Evolutionary conservation across 345 rosid species (phyloP).

Genomic region (Excoecaria cochinchinensis): DNA sequence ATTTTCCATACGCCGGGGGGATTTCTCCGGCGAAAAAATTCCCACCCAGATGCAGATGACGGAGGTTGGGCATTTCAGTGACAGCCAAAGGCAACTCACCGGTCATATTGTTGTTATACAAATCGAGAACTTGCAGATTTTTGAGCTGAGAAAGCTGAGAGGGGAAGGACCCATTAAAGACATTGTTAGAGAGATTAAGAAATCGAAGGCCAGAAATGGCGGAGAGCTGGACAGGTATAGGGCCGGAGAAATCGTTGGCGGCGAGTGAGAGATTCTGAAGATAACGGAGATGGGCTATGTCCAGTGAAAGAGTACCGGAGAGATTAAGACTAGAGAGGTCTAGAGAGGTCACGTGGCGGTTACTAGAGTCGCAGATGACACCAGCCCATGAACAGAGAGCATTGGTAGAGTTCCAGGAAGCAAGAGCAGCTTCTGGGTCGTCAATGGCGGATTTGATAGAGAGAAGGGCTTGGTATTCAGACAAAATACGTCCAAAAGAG

Average conservation of each 20-base stretch:
- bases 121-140: conserved; percentile 73
- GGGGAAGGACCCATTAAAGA: conserved; percentile 76
- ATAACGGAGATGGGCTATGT: conserved; percentile 53
- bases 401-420: conserved; percentile 61
- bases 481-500: conserved; percentile 30
- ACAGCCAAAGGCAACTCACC: conserved; percentile 68
- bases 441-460: conserved; percentile 69
- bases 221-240: conserved; percentile 63
- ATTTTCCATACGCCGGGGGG: conserved; percentile 69
- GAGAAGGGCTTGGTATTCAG: conserved; percentile 74
- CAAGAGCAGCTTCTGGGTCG: conserved; percentile 50
- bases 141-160: conserved; percentile 47
- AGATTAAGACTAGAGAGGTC: conserved; percentile 68
- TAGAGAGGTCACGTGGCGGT: conserved; percentile 58
- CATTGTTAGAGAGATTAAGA: conserved; percentile 74
- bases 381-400: conserved; percentile 61
- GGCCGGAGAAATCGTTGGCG: conserved; percentile 59
- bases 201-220: conserved; percentile 53
- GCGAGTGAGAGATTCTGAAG: conserved; percentile 63
- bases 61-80: conserved; percentile 59
- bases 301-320: conserved; percentile 65
- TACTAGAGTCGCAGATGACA: conserved; percentile 65
- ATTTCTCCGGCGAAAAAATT: conserved; percentile 73
- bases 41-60: conserved; percentile 81
- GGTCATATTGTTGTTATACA: conserved; percentile 90